Evolutionary conservation across 1,284 basidiomycete species (phyloP), one percentile per base, ranked within the genome.

Genomic region (Heterobasidion annosum): DNA sequence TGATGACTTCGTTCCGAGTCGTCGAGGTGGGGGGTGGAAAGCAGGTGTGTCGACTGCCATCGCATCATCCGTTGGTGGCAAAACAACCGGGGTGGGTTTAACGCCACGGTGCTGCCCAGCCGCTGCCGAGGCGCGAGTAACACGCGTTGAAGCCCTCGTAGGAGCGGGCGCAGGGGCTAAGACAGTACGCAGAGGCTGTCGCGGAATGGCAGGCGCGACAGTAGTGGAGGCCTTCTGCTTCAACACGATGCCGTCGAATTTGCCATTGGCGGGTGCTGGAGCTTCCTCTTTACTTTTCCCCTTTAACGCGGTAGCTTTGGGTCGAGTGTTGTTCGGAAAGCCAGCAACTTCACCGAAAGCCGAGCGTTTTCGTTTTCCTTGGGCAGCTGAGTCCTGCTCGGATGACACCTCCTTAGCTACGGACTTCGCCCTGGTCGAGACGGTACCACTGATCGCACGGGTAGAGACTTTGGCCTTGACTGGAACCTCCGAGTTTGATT

Each of bases 341-440:
- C 65, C 64, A 43, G 60, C 62, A 58, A 87, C 81, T 66, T 88
- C 86, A 34, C 81, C 83, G 34, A 88, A 71, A 3, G 85, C 84
- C 55, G 87, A 84, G 50, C 88, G 82, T 67, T 90, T 89, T 57
- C 85, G 77, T 69, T 90, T 90, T 49, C 76, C 79, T 59, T 68
- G 67, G 9, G 73, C 72, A 9, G 73, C 63, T 3, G 61, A 59
- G 32, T 76, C 73, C 13, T 67, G 62, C 55, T 80, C 78, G 54
- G 71, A 58, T n/a, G 62, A 42, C 35, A 66, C 52, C n/a, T 57
- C 59, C 45, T 60, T 61, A 35, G 59, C 54, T 49, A 62, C 56
- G 15, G 64, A 57, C 60, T 69, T 69, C n/a, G 69, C 63, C 42
- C 67, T 64, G n/a, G 67, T 67, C 42, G 76, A 73, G 48, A 68